Evolutionary conservation across 2,329 filamentous ascomycete genomes (phyloP).

Genomic region (Elsinoe batatas): DNA sequence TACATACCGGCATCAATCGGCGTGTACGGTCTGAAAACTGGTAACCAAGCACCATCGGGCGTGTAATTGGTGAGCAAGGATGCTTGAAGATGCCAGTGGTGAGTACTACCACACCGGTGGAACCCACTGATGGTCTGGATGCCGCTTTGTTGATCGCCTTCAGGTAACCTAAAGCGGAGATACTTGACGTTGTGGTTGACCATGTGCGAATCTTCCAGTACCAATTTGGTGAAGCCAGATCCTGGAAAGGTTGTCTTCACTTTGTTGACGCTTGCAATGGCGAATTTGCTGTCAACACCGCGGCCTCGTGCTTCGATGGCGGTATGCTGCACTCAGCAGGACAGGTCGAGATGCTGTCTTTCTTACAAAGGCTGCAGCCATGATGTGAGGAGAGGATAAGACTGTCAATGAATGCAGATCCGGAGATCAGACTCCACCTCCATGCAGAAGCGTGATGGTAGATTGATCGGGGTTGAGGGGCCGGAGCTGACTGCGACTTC

Average conservation of each 20-base stretch:
- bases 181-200: constrained; percentile 52
- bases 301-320: background rate
- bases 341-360: background rate
- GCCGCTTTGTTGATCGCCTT: constrained; percentile 39
- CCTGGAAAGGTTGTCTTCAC: constrained; percentile 14
- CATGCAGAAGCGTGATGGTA: background rate
- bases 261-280: background rate
- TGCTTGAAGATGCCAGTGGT: constrained; percentile 25
- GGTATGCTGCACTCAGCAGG: background rate
- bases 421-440: too few relatives aligned
- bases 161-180: constrained; percentile 47
- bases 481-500: background rate
- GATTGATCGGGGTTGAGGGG: background rate
- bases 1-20: constrained; percentile 42
- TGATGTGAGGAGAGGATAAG: background rate
- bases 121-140: constrained; percentile 24
- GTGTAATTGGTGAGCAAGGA: constrained; percentile 53
- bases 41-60: constrained; percentile 47
- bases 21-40: constrained; percentile 57
- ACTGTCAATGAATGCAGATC: too few relatives aligned
- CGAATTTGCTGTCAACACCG: background rate
- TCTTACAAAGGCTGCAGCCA: background rate
- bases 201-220: constrained; percentile 41
- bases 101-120: background rate
- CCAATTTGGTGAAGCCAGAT: constrained; percentile 36